phyloP scores from a whole-genome alignment of 768 basidiomycete genomes.

The Boletus rubescentipes region DNA sequence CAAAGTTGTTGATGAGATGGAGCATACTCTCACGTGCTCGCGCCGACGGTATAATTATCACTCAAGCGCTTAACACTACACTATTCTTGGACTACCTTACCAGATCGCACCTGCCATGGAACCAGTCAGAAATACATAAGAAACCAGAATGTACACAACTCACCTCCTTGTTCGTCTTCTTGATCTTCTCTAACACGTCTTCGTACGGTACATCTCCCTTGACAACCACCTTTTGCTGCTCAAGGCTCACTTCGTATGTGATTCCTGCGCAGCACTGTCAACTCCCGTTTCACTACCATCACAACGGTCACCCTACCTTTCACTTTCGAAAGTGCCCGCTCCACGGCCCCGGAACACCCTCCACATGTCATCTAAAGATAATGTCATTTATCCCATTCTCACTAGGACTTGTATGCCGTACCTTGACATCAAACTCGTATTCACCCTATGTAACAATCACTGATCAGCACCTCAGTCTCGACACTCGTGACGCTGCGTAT shows the following conservation, averaged over 20 bases:
- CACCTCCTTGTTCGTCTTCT: constrained; percentile 93
- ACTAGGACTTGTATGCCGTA: constrained; percentile 23
- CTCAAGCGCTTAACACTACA: background rate
- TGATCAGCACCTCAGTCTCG: constrained; percentile 2
- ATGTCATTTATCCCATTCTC: background rate
- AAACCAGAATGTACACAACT: constrained; percentile 2
- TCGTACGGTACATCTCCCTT: constrained; percentile 61
- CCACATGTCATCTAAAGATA: constrained; percentile 73
- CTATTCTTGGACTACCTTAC: constrained; percentile 30
- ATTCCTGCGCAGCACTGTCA: constrained; percentile 14
- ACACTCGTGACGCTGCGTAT: background rate
- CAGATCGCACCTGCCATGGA: constrained; percentile 42
- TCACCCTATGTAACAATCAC: constrained; percentile 8
- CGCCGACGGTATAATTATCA: background rate
- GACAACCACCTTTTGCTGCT: constrained; percentile 72
- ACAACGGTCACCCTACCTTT: constrained; percentile 26
- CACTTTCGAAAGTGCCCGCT: constrained; percentile 69
- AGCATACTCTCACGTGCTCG: background rate
- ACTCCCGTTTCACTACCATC: background rate
- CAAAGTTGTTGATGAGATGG: background rate
- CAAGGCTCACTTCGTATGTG: constrained; percentile 60
- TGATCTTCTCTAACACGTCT: constrained; percentile 65
- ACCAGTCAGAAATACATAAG: background rate
- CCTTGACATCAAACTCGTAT: constrained; percentile 87
- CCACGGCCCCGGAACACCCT: constrained; percentile 84